These are phyloP conservation scores for Mucor indicus DNA, from an alignment of 371 early-diverging fungal species.

Conservation along the genomic window DNA sequence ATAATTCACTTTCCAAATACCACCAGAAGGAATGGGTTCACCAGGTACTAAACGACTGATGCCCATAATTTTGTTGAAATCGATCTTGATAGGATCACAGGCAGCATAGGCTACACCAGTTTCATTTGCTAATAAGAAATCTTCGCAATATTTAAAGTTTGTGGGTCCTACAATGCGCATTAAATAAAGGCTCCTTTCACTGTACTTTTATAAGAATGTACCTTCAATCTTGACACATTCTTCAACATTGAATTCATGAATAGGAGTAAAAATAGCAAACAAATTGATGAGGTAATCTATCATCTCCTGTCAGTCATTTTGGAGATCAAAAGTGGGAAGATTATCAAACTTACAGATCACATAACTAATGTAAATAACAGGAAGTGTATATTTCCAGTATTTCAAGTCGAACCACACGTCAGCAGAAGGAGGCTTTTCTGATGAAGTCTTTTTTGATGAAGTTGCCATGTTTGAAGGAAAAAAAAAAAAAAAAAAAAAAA, in stretches of 20 bases:
- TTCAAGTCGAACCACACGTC: constrained; percentile 19
- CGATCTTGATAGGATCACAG: constrained; percentile 32
- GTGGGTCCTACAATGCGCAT: constrained; percentile 12
- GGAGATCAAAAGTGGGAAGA: not conserved
- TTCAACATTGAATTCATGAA: constrained; percentile 11
- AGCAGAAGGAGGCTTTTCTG: not conserved
- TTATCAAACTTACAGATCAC: constrained; percentile 10
- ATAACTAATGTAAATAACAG: constrained; percentile 4
- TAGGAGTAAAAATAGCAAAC: constrained; percentile 1
- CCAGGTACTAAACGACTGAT: constrained; percentile 3
- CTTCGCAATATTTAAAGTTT: constrained; percentile 34
- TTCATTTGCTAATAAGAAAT: constrained; percentile 17
- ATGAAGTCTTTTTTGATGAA: not conserved
- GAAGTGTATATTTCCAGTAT: constrained; percentile 9
- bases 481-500: not conserved
- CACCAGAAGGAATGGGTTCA: constrained; percentile 8
- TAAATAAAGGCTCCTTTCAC: too few species aligned
- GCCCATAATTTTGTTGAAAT: constrained; percentile 30
- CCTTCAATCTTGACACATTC: constrained; percentile 18
- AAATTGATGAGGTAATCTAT: constrained; percentile 5
- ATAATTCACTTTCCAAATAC: constrained; percentile 34
- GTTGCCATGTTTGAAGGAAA: not conserved
- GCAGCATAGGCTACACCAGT: constrained; percentile 25
- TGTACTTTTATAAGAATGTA: not conserved
- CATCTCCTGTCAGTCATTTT: not conserved